Conservation (phyloP, 2,329 filamentous ascomycete genomes). For the Xylariaceae sp. region DNA sequence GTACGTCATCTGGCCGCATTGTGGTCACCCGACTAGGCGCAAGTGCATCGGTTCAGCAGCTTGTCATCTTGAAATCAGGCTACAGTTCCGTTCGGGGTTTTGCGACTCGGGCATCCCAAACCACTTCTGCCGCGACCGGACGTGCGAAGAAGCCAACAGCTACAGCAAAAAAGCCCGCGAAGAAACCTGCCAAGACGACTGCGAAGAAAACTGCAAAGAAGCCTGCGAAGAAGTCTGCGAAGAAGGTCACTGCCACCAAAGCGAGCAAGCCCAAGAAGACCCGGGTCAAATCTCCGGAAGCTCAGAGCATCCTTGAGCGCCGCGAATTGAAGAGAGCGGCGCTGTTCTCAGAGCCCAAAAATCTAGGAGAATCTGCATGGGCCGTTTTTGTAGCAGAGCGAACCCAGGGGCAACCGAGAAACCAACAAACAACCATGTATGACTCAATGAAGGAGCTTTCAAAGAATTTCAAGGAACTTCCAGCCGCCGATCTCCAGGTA, state of each 20-base stretch:
- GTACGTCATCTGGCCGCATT: constrained; percentile 25
- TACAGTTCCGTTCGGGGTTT: constrained; percentile 16
- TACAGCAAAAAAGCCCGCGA: constrained; percentile 32
- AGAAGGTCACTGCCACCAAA: constrained; percentile 6
- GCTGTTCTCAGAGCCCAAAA: constrained; percentile 44
- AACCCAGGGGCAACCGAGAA: constrained; percentile 33
- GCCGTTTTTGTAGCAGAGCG: constrained; percentile 41
- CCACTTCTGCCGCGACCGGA: constrained; percentile 25
- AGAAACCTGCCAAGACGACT: constrained; percentile 26
- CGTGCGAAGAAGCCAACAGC: constrained; percentile 18
- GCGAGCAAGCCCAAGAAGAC: constrained; percentile 32
- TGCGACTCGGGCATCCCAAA: constrained; percentile 21
- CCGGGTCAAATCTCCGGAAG: constrained; percentile 35
- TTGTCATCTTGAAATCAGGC: constrained; percentile 1
- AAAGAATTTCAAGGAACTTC: constrained; percentile 44
- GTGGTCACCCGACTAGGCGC: constrained; percentile 22
- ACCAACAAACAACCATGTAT: constrained; percentile 1
- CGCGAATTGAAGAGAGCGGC: constrained; percentile 43
- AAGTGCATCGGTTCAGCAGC: constrained; percentile 3
- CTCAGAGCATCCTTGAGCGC: constrained; percentile 37
- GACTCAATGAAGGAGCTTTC: constrained; percentile 34
- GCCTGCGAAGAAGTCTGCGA: background rate
- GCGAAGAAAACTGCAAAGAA: too few relatives aligned
- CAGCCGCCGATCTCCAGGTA: constrained; percentile 49
- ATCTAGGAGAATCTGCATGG: constrained; percentile 41